Evolutionary conservation across 1,284 basidiomycete species (phyloP).

Genomic region (Tetrapyrgos nigripes): DNA sequence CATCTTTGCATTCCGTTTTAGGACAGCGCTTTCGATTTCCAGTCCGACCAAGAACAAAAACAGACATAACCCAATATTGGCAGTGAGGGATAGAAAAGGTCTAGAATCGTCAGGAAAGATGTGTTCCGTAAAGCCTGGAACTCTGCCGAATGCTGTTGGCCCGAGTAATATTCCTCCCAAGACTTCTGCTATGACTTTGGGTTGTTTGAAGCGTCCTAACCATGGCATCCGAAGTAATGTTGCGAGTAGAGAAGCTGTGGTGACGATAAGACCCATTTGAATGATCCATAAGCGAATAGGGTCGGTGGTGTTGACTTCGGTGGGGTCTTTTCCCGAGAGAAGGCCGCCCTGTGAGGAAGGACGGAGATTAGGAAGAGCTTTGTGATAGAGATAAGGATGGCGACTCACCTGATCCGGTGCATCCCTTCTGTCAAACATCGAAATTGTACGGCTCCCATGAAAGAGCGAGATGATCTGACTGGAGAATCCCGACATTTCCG

Average conservation of each 20-base stretch:
- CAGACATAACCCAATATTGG: constrained; percentile 93
- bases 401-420: too few relatives aligned
- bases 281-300: constrained; percentile 92
- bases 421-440: too few relatives aligned
- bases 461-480: too few relatives aligned
- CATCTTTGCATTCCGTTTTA: constrained; percentile 56
- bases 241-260: constrained; percentile 80
- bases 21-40: constrained; percentile 57
- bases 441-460: too few relatives aligned
- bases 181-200: constrained; percentile 84
- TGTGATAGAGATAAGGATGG: too few relatives aligned
- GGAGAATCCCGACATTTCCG: too few relatives aligned
- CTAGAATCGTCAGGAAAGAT: constrained; percentile 81
- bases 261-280: constrained; percentile 86
- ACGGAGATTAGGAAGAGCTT: too few relatives aligned
- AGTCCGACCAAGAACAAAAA: constrained; percentile 94
- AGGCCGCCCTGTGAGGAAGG: constrained; percentile 63
- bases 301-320: constrained; percentile 65
- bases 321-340: constrained; percentile 75
- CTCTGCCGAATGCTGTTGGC: constrained; percentile 76
- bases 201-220: constrained; percentile 88
- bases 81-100: constrained; percentile 85
- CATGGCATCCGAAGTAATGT: constrained; percentile 69
- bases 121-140: constrained; percentile 81
- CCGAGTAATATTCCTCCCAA: constrained; percentile 90